Percentiles rank a stretch among this genome's conserved stretches.
Evolutionary conservation across 2,329 filamentous ascomycete species (phyloP).

Genomic region (Xylariaceae sp.): DNA sequence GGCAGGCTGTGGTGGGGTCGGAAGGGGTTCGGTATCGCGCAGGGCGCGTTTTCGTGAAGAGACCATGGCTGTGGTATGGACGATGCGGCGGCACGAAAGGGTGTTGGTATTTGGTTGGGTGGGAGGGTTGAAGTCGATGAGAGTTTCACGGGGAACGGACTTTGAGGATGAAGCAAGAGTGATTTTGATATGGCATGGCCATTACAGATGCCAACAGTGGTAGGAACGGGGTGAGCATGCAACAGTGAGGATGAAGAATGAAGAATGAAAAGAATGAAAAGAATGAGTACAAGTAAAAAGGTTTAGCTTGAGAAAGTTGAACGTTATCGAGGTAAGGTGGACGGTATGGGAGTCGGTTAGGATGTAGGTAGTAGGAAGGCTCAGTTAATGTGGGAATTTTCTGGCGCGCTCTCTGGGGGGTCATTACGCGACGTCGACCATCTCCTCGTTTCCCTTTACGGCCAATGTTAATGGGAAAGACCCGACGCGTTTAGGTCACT

Average conservation of each 20-base stretch:
- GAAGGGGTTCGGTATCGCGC: conserved; percentile 39
- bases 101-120: not conserved
- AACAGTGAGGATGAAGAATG: too few species aligned
- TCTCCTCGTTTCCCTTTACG: conserved; percentile 6
- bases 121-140: not conserved
- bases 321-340: too few species aligned
- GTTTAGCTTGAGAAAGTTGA: not conserved
- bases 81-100: not conserved
- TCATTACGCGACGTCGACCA: conserved; percentile 17
- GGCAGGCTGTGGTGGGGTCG: conserved; percentile 18
- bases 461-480: not conserved
- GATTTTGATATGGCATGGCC: conserved; percentile 9
- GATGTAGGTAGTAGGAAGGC: too few species aligned
- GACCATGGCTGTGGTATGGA: conserved; percentile 34
- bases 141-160: not conserved
- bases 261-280: too few species aligned
- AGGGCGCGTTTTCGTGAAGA: conserved; percentile 46
- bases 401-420: conserved; percentile 20
- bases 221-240: too few species aligned
- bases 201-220: too few species aligned
- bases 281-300: conserved; percentile 1
- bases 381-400: conserved; percentile 20
- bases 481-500: not conserved
- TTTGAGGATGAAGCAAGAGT: conserved; percentile 3
- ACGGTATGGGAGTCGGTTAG: conserved; percentile 5